Evolutionary conservation across 164 flowering plant species (phyloP).

Genomic region (Buxus sempervirens): DNA sequence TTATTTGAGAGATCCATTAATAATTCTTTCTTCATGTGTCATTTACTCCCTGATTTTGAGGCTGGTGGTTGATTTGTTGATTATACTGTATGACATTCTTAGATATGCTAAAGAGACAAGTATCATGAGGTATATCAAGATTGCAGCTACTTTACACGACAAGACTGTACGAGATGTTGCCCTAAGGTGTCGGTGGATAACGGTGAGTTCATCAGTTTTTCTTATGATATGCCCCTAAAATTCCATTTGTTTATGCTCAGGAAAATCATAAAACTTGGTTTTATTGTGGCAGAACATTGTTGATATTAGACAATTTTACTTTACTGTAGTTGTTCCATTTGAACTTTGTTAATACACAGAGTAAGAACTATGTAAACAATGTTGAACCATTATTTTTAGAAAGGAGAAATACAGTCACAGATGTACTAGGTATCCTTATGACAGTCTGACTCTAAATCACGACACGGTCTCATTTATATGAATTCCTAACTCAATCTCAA

Average conservation of each 20-base stretch:
- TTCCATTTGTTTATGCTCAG: neutral
- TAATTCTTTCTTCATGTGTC: neutral
- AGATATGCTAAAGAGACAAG: slow-evolving; percentile 73
- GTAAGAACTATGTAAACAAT: too few relatives aligned
- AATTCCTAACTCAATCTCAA: too few relatives aligned
- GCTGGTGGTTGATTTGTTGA: slow-evolving; percentile 7
- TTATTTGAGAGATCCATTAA: neutral
- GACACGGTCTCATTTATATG: too few relatives aligned
- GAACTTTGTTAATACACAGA: neutral
- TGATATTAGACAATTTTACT: neutral
- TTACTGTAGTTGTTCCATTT: neutral
- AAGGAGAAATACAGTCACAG: too few relatives aligned
- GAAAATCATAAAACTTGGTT: neutral
- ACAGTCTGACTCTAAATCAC: too few relatives aligned
- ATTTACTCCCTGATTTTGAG: neutral
- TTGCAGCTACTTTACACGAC: slow-evolving; percentile 73
- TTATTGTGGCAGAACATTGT: neutral
- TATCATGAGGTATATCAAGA: slow-evolving; percentile 78
- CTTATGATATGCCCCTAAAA: neutral
- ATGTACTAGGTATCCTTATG: too few relatives aligned
- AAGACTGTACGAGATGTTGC: slow-evolving; percentile 99
- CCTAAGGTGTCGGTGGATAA: slow-evolving; percentile 92
- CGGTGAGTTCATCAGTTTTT: slow-evolving; percentile 43
- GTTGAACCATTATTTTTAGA: too few relatives aligned
- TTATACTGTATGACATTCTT: slow-evolving; percentile 16